phyloP scores from a whole-genome alignment of 2,329 filamentous ascomycete species.

The Saccharata proteae region DNA sequence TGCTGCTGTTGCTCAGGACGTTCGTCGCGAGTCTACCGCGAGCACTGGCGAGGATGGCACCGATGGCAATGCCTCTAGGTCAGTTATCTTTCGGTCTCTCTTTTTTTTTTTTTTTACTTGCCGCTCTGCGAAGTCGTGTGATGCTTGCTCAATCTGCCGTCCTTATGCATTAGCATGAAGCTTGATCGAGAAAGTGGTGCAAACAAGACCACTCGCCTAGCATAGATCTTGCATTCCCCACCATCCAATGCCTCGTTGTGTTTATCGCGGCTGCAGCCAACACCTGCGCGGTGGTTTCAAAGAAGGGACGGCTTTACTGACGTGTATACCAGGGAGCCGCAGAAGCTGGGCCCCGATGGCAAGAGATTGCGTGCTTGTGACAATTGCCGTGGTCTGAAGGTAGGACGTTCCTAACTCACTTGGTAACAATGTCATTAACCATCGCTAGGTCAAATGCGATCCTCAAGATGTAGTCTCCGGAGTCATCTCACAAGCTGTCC shows the following conservation, averaged over 20 bases:
- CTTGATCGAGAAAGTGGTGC: neutral
- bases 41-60: constrained; percentile 5
- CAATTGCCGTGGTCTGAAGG: constrained; percentile 10
- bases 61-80: constrained; percentile 2
- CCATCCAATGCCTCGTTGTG: neutral
- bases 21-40: constrained; percentile 5
- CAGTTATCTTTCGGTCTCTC: neutral
- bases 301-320: too few relatives aligned
- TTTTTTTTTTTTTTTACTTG: neutral
- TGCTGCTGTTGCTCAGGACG: too few relatives aligned
- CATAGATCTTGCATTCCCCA: too few relatives aligned
- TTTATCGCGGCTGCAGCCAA: constrained; percentile 2
- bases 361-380: constrained; percentile 8
- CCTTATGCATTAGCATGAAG: neutral
- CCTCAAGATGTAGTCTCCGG: constrained; percentile 55
- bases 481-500: constrained; percentile 35
- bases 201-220: too few relatives aligned
- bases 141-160: neutral
- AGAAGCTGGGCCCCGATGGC: constrained; percentile 8
- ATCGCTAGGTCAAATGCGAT: constrained; percentile 57
- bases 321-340: constrained; percentile 1
- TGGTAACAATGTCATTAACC: neutral
- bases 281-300: neutral
- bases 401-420: neutral
- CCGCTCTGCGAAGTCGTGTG: neutral